Evolutionary conservation across 345 rosid genomes (phyloP), one percentile per base, ranked within the genome.

Genomic region (Eucalyptus cladocalyx): DNA sequence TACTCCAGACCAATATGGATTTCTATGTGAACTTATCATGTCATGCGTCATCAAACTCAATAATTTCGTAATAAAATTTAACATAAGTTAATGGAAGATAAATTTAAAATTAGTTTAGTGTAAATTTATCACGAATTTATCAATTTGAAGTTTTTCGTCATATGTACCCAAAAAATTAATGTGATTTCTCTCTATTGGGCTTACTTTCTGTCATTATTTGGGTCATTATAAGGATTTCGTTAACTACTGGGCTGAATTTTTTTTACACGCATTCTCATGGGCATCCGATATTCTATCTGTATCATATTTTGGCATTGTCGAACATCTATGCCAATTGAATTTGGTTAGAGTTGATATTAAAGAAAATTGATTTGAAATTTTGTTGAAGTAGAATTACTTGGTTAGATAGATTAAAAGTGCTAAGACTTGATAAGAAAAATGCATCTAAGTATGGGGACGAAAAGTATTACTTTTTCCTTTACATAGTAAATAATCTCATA

Each of bases 1-100:
- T 23, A 1, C 12, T 0, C 0, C 0, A 1, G 0, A 24, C 30
- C 10, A 9, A 24, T 56, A 10, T 24, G 30, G 6, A 56, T 56
- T 56, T 10, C 3, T 26, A 56, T 11, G 3, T 56, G 30, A 56
- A 24, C 30, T 0, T 56, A 24, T 2, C 2, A 53, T 6, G 2
- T 53, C 23, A 7, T 6, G 9, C 3, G 8, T 4, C 12, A 9
- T 56, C 3, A 0, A 56, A 56, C 2, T 56, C 13, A 56, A 23
- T 11, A 56, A 56, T 24, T 56, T 56, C 3, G 2, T 2, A 21
- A 56, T 56, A 10, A 23, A 10, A 56, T 56, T 56, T 56, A 3
- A 24, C 1, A 26, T 0, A 56, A 56, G 1, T 56, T 23, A 56
- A 56, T 0, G 0, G 3, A 24, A 1, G 62, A 3, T 56, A 56